phyloP scores from a whole-genome alignment of 2,329 filamentous ascomycete genomes.

The Monosporascus cannonballus region DNA sequence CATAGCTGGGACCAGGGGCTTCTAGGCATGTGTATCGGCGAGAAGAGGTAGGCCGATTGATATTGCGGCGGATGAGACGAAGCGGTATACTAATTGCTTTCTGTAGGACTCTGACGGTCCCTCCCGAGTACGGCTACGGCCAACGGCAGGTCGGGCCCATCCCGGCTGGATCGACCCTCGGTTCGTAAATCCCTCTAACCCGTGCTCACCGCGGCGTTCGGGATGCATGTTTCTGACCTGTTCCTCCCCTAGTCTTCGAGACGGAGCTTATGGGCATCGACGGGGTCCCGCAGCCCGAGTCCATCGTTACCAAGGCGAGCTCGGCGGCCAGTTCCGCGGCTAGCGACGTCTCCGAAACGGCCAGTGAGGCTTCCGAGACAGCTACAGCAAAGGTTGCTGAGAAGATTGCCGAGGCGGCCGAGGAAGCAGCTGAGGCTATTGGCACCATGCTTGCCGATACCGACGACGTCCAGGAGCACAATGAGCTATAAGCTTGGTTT shows the following conservation, averaged over 20 bases:
- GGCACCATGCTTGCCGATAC: constrained; percentile 48
- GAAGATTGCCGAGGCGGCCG: constrained; percentile 38
- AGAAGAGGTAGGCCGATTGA: constrained; percentile 56
- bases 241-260: constrained; percentile 63
- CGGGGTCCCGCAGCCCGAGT: constrained; percentile 55
- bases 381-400: constrained; percentile 28
- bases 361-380: constrained; percentile 21
- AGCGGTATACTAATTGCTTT: constrained; percentile 11
- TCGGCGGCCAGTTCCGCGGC: constrained; percentile 19
- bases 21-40: constrained; percentile 89
- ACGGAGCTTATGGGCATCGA: constrained; percentile 82
- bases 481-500: constrained; percentile 45
- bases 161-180: constrained; percentile 70
- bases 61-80: not conserved
- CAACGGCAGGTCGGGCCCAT: constrained; percentile 72
- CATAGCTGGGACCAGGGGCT: constrained; percentile 83
- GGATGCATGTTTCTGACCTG: constrained; percentile 3
- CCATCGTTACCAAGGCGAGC: constrained; percentile 35
- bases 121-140: constrained; percentile 82
- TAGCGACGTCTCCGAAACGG: constrained; percentile 6
- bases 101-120: constrained; percentile 72
- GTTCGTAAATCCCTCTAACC: constrained; percentile 37
- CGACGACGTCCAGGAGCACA: constrained; percentile 51
- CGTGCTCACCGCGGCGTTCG: not conserved
- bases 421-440: constrained; percentile 44